Base-by-base conservation (phyloP, 306 rosid species). In the Hippophae gyantsensis region DNA sequence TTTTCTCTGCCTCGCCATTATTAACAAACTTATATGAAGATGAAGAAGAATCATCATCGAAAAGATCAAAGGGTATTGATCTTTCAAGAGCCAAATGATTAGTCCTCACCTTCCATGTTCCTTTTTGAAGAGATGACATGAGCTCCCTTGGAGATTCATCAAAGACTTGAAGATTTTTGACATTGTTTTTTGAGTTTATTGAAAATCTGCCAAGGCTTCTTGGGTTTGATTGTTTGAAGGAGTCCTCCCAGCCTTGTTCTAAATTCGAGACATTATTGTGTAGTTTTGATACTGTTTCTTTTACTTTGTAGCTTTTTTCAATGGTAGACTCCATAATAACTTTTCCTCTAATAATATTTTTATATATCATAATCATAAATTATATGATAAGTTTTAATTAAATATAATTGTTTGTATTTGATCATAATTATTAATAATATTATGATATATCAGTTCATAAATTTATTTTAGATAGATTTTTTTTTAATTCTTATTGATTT, bases 241-340 rank as follows among this genome's bases (percentile, higher is more conserved):
- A 65, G 48, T 73, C 50, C 94, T 73, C 50, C 94, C 85, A 82
- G 6, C 78, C 77, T 65, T 63, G 74, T 68, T 83, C 72, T 58
- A 79, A 61, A 49, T 65, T 62, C 65, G 59, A 42, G 67, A 58
- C 81, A 60, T 62, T 59, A 47, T 59, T 60, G 3, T 66, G 47
- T 13, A 81, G 73, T 54, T 73, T 48, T 6, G 60, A 70, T 11
- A 8, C 43, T 0, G 8, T 48, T 42, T 45, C 54, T 50, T 62
- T 57, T 42, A 58, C 79, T 66, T 64, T 18, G 25, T 72, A 63
- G 69, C 69, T 64, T 44, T 58, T 53, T 54, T 81, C 45, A 78
- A 72, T 74, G 69, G 74, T 74, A 74, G 82, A 74, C 76, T 18
- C 23, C 23, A 1, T 18, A 18, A 1, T 18, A 18, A 18, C 23